A percentile compares a stretch with the other conserved stretches of the same genome.
phyloP scores from a whole-genome alignment of 177 flowering plant genomes.

The Telopea speciosissima region DNA sequence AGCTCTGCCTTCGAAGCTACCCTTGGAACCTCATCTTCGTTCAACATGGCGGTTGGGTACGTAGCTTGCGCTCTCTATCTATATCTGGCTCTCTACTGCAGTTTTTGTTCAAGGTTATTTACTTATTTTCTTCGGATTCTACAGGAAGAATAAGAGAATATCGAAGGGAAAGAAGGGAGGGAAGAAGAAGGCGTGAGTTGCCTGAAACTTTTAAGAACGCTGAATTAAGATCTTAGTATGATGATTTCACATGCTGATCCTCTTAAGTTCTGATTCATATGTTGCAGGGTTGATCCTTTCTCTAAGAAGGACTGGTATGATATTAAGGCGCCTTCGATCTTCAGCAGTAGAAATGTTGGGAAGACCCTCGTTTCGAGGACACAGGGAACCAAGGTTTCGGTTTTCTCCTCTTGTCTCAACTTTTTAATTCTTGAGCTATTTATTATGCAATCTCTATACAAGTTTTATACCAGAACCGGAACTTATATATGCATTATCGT shows the following conservation, averaged over 20 bases:
- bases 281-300: slow-evolving; percentile 20
- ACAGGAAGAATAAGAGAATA: slow-evolving; percentile 24
- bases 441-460: background rate
- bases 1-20: background rate
- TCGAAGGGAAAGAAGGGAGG: slow-evolving; percentile 25
- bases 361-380: slow-evolving; percentile 19
- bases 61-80: background rate
- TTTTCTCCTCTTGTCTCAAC: background rate
- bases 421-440: background rate
- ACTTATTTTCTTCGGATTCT: background rate
- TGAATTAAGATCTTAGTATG: background rate
- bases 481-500: background rate
- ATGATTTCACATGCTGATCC: too few relatives aligned
- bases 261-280: background rate
- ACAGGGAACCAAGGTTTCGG: slow-evolving; percentile 17
- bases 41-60: background rate
- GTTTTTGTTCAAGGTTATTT: background rate
- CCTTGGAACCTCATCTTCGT: background rate
- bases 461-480: background rate
- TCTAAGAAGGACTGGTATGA: slow-evolving; percentile 24
- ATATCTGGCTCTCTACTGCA: background rate
- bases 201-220: background rate
- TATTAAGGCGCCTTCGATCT: slow-evolving; percentile 20
- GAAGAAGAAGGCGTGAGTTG: slow-evolving; percentile 22
- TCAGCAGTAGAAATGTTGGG: slow-evolving; percentile 13